Percentiles rank a stretch among this genome's conserved stretches.
phyloP scores from a whole-genome alignment of 2,329 filamentous ascomycete species.

The Dactylellina parvicollis region DNA sequence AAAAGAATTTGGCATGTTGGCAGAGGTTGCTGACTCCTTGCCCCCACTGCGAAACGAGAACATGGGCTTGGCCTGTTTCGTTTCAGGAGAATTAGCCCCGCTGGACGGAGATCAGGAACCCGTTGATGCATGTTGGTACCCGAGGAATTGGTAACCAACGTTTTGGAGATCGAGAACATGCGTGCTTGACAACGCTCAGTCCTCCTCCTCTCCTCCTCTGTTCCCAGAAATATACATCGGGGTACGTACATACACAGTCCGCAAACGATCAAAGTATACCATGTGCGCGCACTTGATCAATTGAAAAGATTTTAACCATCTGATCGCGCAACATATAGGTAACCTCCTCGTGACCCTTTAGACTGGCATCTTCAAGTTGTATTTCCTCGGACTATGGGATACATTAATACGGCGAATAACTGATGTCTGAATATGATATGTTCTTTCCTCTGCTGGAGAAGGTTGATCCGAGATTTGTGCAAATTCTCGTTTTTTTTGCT shows the following conservation, averaged over 20 bases:
- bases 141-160: conserved; percentile 52
- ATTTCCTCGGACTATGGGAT: background rate
- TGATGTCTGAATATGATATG: background rate
- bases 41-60: conserved; percentile 38
- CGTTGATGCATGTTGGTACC: conserved; percentile 53
- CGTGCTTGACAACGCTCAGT: conserved; percentile 27
- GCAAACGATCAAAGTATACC: too few species aligned
- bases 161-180: conserved; percentile 16
- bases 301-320: background rate
- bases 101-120: conserved; percentile 51
- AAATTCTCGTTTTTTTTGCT: conserved; percentile 19
- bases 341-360: background rate
- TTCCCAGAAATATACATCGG: too few species aligned
- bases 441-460: background rate
- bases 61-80: conserved; percentile 43
- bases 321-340: background rate
- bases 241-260: too few species aligned
- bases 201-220: background rate
- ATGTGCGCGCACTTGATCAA: background rate
- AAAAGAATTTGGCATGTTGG: conserved; percentile 33
- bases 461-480: conserved; percentile 41
- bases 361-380: conserved; percentile 5
- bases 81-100: conserved; percentile 52
- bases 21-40: conserved; percentile 14
- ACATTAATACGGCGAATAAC: conserved; percentile 4